A percentile compares a stretch with the other conserved stretches of the same genome.
Conservation (phyloP, 2,329 filamentous ascomycete species). For the Beauveria sp. region DNA sequence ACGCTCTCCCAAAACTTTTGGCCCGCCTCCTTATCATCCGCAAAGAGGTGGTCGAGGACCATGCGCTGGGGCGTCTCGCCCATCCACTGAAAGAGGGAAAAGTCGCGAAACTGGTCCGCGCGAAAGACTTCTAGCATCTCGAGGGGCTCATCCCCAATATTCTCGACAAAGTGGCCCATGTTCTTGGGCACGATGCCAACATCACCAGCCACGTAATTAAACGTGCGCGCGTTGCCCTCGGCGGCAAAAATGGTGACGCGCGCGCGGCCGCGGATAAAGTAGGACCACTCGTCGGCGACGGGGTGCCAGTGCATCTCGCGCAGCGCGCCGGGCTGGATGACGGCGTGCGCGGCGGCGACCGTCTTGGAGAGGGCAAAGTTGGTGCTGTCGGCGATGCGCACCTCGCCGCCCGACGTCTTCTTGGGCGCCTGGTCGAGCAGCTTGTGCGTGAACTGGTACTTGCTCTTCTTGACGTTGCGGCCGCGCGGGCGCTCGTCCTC, state of each 20-base stretch:
- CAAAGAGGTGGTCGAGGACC: constrained; percentile 60
- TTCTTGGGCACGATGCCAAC: constrained; percentile 70
- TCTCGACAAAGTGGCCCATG: constrained; percentile 78
- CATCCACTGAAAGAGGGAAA: constrained; percentile 69
- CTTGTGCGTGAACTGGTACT: constrained; percentile 61
- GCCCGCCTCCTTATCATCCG: constrained; percentile 51
- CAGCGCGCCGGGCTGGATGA: constrained; percentile 63
- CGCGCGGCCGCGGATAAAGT: constrained; percentile 65
- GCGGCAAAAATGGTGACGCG: constrained; percentile 68
- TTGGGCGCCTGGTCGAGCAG: constrained; percentile 64
- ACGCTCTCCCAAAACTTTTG: constrained; percentile 56
- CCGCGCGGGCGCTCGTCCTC: constrained; percentile 56
- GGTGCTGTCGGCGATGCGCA: constrained; percentile 67
- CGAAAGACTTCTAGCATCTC: constrained; percentile 72
- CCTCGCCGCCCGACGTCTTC: constrained; percentile 59
- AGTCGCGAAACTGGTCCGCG: constrained; percentile 63
- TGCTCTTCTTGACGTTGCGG: constrained; percentile 57
- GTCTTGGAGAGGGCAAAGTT: constrained; percentile 70
- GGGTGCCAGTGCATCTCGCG: constrained; percentile 82
- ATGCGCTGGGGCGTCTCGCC: constrained; percentile 61
- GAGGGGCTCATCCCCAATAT: constrained; percentile 66
- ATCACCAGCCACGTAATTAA: constrained; percentile 68
- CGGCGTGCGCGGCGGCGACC: constrained; percentile 63
- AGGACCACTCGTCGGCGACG: constrained; percentile 72
- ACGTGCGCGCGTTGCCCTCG: constrained; percentile 62